Base-by-base conservation (phyloP, 2,329 filamentous ascomycete species). In the Penicillium brasilianum region DNA sequence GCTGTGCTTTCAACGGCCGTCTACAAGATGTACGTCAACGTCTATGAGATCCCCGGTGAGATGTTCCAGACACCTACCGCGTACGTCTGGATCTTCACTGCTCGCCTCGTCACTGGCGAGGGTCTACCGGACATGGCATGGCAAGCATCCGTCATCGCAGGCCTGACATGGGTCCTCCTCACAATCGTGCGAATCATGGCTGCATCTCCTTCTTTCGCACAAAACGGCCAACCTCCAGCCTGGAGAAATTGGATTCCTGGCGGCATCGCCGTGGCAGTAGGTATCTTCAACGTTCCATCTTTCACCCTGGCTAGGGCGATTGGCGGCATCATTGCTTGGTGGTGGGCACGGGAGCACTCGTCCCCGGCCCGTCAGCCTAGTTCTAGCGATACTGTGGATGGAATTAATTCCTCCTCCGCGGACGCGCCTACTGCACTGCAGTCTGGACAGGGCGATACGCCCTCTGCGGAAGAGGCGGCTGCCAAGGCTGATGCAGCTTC, bases 51-150 rank as follows among this genome's bases (percentile, higher is more conserved):
- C 6, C 95, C 95, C 0, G 92, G 93, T 0, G 89, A 92, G 10
- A 81, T 97, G 56, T 98, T 99, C 75, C 90, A 97, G 72, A 93
- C 97, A 1, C 95, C 95, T 0, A 98, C 95, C 0, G 94, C 89
- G 0, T 97, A 94, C 74, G 93, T 99, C 5, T 99, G 95, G 95
- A 91, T 99, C 56, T 97, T 97, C 76, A 99, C 95, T 0, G 94
- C 95, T 1, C 85, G 95, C 16, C 83, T 99, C 2, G 93, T 99
- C 10, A 98, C 93, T 0, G 95, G 95, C 1, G 86, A 95, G 66
- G 95, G 95, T 0, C 76, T 99, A 44, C 95, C 95, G 0, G 82
- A 86, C 0, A 93, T 93, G 88, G 93, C 92, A 0, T 87, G 86
- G 71, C 88, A 93, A 71, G 96, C 90, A 81, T 91, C 94, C 0